Evolutionary conservation across 2,329 filamentous ascomycete genomes (phyloP), one percentile per base, ranked within the genome.

Genomic region (Fusarium cyanostomum): DNA sequence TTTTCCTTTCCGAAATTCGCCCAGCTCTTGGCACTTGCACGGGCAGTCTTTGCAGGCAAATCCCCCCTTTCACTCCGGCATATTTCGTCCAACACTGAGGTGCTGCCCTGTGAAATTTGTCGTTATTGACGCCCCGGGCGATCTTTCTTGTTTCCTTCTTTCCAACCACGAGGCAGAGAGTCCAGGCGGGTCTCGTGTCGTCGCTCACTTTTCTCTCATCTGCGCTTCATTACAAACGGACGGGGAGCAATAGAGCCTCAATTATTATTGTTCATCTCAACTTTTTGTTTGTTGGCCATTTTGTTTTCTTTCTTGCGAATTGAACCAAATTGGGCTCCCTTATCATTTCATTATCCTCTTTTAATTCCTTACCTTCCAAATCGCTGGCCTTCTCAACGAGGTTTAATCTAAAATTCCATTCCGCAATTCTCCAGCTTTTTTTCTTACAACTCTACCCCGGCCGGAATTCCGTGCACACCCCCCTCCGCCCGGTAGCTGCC

Each of bases 401-500:
- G 11, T 39, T 43, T 38, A 16, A 15, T 35, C 31, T 16, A 27
- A 15, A 39, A 38, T 51, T 26, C 39, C 26, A 33, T 28, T 52
- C 28, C 39, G 30, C 15, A 26, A 28, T 26, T 44, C 30, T 34
- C 21, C 39, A 56, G 42, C 28, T 35, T 44, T 54, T 53, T 46
- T 46, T 28, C 28, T 33, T 44, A 46, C 27, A 52, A 55, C 59
- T 56, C 45, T 52, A 66, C 62, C 65, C 68, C 64, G 62, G 58
- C 64, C 65, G 56, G 45, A 61, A 58, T 71, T 69, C 65, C 62
- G 66, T 54, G 49, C 68, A 68, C 66, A 58, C 68, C 64, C 68
- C 68, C 67, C 66, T 62, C 66, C 64, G 59, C 67, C 59, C 65
- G 62, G 62, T 66, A 71, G 64, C 68, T 71, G 60, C 68, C 64